These are phyloP conservation scores for Penicillium psychrosexuale DNA, from an alignment of 2,329 filamentous ascomycete genomes.

Conservation along the genomic window DNA sequence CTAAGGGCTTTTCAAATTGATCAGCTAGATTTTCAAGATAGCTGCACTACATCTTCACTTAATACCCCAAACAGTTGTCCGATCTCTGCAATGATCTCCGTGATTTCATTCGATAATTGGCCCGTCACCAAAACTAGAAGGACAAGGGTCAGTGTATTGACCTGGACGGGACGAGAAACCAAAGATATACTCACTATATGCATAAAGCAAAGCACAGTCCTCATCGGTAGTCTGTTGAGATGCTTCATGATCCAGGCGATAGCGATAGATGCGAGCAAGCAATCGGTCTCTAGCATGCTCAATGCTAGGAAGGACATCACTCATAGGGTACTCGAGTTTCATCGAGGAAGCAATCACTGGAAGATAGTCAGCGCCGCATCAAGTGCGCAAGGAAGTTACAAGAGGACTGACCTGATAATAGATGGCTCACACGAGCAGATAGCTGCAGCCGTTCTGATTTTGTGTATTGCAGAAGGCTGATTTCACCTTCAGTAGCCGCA, in stretches of 20 bases:
- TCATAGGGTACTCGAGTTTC: constrained; percentile 91
- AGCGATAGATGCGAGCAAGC: constrained; percentile 82
- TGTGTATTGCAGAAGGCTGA: constrained; percentile 75
- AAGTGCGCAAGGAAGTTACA: neutral
- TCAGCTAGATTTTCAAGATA: constrained; percentile 41
- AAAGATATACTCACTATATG: constrained; percentile 62
- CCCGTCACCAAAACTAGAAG: constrained; percentile 58
- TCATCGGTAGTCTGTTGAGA: constrained; percentile 48
- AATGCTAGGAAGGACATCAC: constrained; percentile 81
- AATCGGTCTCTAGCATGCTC: constrained; percentile 76
- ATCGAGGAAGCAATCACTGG: constrained; percentile 85
- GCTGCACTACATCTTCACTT: constrained; percentile 59
- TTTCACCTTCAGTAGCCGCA: constrained; percentile 73
- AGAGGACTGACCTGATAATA: constrained; percentile 56
- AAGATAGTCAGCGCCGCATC: constrained; percentile 39
- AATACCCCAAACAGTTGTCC: constrained; percentile 60
- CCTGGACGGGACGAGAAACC: neutral
- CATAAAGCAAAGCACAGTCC: constrained; percentile 90
- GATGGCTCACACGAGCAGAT: constrained; percentile 85
- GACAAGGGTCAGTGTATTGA: constrained; percentile 1
- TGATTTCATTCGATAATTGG: constrained; percentile 56
- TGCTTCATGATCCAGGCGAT: constrained; percentile 64
- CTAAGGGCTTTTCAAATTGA: neutral
- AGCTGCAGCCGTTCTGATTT: constrained; percentile 73
- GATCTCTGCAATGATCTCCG: constrained; percentile 53